phyloP scores from a whole-genome alignment of 768 basidiomycete genomes.

The Lactarius evosmus region DNA sequence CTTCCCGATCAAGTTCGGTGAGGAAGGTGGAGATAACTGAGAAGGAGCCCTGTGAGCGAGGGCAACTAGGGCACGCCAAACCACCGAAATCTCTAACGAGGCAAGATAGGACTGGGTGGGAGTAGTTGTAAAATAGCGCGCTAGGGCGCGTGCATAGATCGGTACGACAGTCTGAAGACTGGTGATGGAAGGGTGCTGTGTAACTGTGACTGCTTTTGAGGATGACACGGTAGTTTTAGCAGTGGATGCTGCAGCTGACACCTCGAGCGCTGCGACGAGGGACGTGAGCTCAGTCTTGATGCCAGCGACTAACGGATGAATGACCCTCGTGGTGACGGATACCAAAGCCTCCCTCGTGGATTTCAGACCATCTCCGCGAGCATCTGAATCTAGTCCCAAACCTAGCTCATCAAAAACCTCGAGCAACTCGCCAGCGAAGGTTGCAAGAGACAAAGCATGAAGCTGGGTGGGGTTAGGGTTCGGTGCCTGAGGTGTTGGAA shows the following conservation, averaged over 20 bases:
- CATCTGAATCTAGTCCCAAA: constrained; percentile 58
- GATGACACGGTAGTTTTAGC: constrained; percentile 6
- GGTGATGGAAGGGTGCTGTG: constrained; percentile 56
- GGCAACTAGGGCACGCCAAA: constrained; percentile 74
- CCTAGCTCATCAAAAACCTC: constrained; percentile 64
- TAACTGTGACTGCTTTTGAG: constrained; percentile 7
- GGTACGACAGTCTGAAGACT: constrained; percentile 59
- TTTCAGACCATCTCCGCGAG: constrained; percentile 65
- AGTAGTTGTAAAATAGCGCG: constrained; percentile 51
- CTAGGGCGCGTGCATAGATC: constrained; percentile 54
- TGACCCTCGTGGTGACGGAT: constrained; percentile 62
- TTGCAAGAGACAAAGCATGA: constrained; percentile 65
- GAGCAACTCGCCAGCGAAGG: constrained; percentile 71
- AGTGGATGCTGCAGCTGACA: constrained; percentile 30
- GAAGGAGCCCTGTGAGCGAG: constrained; percentile 55
- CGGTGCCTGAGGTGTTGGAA: constrained; percentile 49
- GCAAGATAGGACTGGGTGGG: constrained; percentile 61
- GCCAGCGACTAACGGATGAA: constrained; percentile 58
- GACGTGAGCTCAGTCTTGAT: constrained; percentile 61
- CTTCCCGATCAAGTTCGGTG: constrained; percentile 33
- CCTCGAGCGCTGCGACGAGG: constrained; percentile 61
- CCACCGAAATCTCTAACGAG: constrained; percentile 64
- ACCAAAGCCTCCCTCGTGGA: constrained; percentile 65
- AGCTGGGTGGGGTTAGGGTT: constrained; percentile 63
- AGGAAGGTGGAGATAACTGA: constrained; percentile 41